These are phyloP conservation scores for Eimeria necatrix DNA, from an alignment of 169 alveolate genomes.

Conservation along the genomic window DNA sequence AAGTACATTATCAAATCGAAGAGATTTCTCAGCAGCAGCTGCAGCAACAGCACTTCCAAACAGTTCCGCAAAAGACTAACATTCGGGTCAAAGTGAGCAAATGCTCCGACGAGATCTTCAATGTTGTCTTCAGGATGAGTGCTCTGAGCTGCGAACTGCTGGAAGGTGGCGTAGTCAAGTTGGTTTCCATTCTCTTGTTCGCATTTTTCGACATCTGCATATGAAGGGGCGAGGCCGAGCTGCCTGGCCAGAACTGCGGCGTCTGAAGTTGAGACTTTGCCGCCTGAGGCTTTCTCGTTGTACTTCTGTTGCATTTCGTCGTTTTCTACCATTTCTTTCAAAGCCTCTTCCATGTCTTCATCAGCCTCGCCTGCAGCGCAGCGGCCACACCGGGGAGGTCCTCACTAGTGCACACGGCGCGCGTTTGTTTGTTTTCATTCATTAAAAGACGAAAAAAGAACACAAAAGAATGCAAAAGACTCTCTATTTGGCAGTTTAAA, in stretches of 20 bases:
- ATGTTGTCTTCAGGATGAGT: constrained; percentile 86
- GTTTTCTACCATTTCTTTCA: constrained; percentile 85
- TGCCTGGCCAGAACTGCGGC: constrained; percentile 79
- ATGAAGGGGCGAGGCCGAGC: constrained; percentile 88
- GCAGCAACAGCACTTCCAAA: too few species aligned
- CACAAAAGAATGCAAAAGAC: too few species aligned
- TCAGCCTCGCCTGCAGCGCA: constrained; percentile 58
- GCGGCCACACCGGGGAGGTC: too few species aligned
- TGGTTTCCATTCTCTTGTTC: constrained; percentile 83
- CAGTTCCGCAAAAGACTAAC: constrained; percentile 50
- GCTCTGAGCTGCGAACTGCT: constrained; percentile 83
- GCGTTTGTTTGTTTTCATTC: too few species aligned
- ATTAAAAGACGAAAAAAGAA: too few species aligned
- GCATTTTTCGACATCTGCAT: constrained; percentile 82
- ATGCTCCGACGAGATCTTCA: constrained; percentile 84
- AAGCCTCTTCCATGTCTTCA: constrained; percentile 82
- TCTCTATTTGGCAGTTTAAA: too few species aligned
- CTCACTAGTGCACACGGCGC: too few species aligned
- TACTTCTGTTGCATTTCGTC: constrained; percentile 82
- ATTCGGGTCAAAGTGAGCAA: constrained; percentile 83
- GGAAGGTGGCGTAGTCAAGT: constrained; percentile 84
- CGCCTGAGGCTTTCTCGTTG: constrained; percentile 82
- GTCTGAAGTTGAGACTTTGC: constrained; percentile 69
- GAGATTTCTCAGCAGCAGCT: neutral
- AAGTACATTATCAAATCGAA: neutral